Base-by-base conservation (phyloP, 2,329 filamentous ascomycete genomes). In the Aspergillus spinulosporus region DNA sequence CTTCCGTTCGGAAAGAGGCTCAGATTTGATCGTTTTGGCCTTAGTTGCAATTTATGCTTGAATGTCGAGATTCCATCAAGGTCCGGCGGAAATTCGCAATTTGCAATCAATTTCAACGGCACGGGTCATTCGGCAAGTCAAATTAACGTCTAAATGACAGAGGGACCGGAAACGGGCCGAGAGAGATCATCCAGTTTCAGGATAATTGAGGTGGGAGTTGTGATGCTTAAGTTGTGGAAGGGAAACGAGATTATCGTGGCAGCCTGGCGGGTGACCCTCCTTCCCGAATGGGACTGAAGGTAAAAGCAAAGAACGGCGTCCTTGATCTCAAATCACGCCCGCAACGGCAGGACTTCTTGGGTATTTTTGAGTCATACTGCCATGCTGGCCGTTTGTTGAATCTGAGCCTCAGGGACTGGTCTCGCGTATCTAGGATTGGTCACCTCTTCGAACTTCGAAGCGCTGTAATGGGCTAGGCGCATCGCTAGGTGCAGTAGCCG, bases 401-500 rank as follows among this genome's bases (percentile, higher is more conserved):
- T 42, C 14, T 34, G 40, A 52, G 49, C 49, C 49, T 52, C 49
- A 52, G 49, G 31, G 40, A 52, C 49, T 42, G 29, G 45, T 34
- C n/a, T 52, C 45, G 29, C 21, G 21, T 7, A 15, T 36, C 37
- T n/a, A 28, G 15, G n/a, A 42, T 21, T 8, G 26, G 37, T 14
- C 42, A 42, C 5, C 37, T 45, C 49, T 14, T 37, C 31, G 21
- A 49, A 21, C 21, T 21, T 21, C 21, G n/a, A 45, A 45, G 49
- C 49, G 49, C 49, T 15, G 49, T 37, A 40, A 31, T 7, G 8
- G 47, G 47, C 26, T 42, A 39, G 48, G 9, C 40, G 37, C 39
- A 51, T 28, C 15, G 21, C 15, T 28, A 52, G 42, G 32, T 47
- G 43, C 50, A 46, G 50, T 12, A n/a, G 42, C 11, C 21, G 21